Conservation (phyloP, 805 yeast genomes). For the Suhomyces tanzawaensis region DNA sequence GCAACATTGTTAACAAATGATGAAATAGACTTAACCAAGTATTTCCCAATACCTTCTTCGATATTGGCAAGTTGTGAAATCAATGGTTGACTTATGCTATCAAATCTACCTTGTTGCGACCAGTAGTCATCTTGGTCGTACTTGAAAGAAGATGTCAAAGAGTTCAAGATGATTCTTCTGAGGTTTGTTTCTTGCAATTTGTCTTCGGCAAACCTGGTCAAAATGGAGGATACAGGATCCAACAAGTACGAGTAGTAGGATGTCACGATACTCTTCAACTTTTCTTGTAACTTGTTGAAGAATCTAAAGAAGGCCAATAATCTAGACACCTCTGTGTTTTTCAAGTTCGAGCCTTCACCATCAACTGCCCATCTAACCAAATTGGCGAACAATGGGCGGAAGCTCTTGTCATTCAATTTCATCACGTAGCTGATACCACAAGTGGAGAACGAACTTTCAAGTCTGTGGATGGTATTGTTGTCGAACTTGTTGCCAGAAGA, state of each 20-base stretch:
- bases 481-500: constrained; percentile 50
- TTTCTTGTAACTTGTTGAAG: constrained; percentile 80
- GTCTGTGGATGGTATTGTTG: constrained; percentile 70
- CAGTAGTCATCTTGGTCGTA: constrained; percentile 94
- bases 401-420: constrained; percentile 89
- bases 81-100: constrained; percentile 59
- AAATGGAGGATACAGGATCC: constrained; percentile 62
- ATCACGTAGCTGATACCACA: constrained; percentile 76
- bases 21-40: constrained; percentile 75
- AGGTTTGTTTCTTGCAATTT: constrained; percentile 48
- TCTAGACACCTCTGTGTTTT: constrained; percentile 53
- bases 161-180: constrained; percentile 69
- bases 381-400: constrained; percentile 87
- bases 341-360: constrained; percentile 63
- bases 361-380: constrained; percentile 90
- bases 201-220: constrained; percentile 48
- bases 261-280: constrained; percentile 82
- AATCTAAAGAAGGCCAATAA: constrained; percentile 78
- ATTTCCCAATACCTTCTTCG: constrained; percentile 74
- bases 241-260: constrained; percentile 81
- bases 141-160: constrained; percentile 78
- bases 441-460: constrained; percentile 72
- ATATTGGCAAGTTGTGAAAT: constrained; percentile 63
- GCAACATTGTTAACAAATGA: constrained; percentile 69
- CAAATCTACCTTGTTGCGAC: constrained; percentile 85